phyloP scores from a whole-genome alignment of 345 rosid species.

The Populus tremula region DNA sequence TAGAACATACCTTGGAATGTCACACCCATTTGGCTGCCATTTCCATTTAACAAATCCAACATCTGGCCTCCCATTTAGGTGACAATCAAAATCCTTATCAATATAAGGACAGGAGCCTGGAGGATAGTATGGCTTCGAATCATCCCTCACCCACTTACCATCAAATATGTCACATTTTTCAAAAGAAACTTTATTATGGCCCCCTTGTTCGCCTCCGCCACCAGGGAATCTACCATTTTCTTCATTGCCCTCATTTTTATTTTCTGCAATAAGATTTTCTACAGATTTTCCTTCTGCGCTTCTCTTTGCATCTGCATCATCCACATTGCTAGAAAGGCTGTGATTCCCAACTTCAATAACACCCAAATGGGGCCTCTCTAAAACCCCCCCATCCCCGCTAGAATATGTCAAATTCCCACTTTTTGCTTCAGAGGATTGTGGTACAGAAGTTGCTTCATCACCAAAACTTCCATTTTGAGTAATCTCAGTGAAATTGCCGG shows the following conservation, averaged over 20 bases:
- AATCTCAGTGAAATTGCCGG: constrained; percentile 20
- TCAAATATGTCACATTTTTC: constrained; percentile 63
- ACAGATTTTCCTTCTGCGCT: constrained; percentile 9
- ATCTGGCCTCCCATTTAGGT: constrained; percentile 69
- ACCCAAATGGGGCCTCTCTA: constrained; percentile 8
- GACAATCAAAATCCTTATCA: constrained; percentile 75
- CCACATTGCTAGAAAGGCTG: constrained; percentile 6
- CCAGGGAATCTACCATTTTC: constrained; percentile 5
- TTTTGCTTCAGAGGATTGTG: constrained; percentile 23
- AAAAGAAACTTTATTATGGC: constrained; percentile 1
- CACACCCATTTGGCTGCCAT: constrained; percentile 80
- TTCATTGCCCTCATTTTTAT: constrained; percentile 12
- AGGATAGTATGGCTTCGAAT: constrained; percentile 66
- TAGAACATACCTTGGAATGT: constrained; percentile 53
- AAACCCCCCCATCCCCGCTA: background rate
- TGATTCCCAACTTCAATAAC: constrained; percentile 11
- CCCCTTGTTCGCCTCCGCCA: constrained; percentile 16
- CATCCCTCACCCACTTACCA: constrained; percentile 78
- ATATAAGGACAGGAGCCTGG: constrained; percentile 74
- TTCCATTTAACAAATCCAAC: constrained; percentile 66
- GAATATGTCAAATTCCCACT: constrained; percentile 7
- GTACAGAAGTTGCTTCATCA: constrained; percentile 15
- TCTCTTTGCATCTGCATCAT: constrained; percentile 8
- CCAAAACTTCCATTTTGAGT: constrained; percentile 25
- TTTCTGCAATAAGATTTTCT: constrained; percentile 9